These are phyloP conservation scores for Phytopythium ostracodes DNA, from an alignment of 352 stramenopile genomes.

Conservation along the genomic window DNA sequence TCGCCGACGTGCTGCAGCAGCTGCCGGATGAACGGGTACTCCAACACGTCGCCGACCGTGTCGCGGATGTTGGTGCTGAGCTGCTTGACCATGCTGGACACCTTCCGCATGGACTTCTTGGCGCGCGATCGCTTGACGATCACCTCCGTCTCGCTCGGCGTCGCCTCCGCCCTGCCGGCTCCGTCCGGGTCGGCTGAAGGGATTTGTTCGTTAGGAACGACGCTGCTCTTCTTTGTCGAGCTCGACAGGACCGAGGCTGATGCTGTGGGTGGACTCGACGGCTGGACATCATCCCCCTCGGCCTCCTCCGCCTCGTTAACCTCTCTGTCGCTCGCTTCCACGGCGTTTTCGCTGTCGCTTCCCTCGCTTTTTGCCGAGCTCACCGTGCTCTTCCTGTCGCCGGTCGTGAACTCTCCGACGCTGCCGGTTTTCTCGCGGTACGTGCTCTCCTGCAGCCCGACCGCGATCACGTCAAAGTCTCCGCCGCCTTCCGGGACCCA, in stretches of 20 bases:
- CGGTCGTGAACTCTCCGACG: conserved; percentile 19
- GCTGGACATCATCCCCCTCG: not conserved
- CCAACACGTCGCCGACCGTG: conserved; percentile 45
- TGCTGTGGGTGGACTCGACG: not conserved
- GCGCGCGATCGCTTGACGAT: conserved; percentile 59
- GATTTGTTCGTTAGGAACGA: not conserved
- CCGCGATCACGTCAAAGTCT: conserved; percentile 78
- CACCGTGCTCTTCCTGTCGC: conserved; percentile 17
- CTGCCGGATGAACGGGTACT: conserved; percentile 68
- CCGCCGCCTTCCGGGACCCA: conserved; percentile 81
- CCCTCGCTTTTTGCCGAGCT: conserved; percentile 12
- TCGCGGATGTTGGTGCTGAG: conserved; percentile 66
- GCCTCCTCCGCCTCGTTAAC: conserved; percentile 19
- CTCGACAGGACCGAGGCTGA: not conserved
- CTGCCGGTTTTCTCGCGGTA: conserved; percentile 48
- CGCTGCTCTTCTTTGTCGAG: not conserved
- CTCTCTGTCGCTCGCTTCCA: conserved; percentile 18
- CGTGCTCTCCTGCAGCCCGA: conserved; percentile 81
- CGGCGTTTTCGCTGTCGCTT: conserved; percentile 22
- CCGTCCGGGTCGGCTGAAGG: not conserved
- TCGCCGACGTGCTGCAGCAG: conserved; percentile 59
- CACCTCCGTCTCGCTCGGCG: conserved; percentile 29
- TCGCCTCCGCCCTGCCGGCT: conserved; percentile 1
- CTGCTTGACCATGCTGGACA: conserved; percentile 55
- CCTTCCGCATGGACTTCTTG: conserved; percentile 69